phyloP scores from a whole-genome alignment of 2,329 filamentous ascomycete genomes.

The Epichloe uncinata region DNA sequence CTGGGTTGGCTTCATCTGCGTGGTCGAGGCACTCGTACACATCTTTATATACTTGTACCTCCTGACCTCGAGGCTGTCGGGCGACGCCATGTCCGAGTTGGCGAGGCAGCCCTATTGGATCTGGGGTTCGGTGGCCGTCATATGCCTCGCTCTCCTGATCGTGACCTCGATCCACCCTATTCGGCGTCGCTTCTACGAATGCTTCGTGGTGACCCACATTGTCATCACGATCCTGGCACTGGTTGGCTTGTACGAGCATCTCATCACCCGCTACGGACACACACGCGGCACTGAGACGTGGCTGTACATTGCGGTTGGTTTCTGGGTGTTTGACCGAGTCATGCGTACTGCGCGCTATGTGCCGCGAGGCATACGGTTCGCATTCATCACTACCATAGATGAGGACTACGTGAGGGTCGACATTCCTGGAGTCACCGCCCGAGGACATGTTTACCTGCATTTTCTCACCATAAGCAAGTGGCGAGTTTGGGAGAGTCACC shows the following conservation, averaged over 20 bases:
- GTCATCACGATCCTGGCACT: conserved; percentile 20
- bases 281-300: conserved; percentile 26
- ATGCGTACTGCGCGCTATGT: conserved; percentile 15
- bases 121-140: conserved; percentile 20
- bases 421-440: conserved; percentile 11
- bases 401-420: conserved; percentile 20
- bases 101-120: conserved; percentile 19
- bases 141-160: conserved; percentile 15
- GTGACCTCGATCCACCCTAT: conserved; percentile 15
- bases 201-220: conserved; percentile 22
- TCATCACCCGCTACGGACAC: conserved; percentile 20
- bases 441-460: conserved; percentile 21
- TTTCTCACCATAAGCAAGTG: conserved; percentile 17
- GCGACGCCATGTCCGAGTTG: not conserved
- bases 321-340: conserved; percentile 20
- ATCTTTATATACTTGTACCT: conserved; percentile 19
- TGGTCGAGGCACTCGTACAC: conserved; percentile 60
- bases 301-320: conserved; percentile 17
- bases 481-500: conserved; percentile 24
- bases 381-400: conserved; percentile 11
- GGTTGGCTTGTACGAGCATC: conserved; percentile 22
- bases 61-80: conserved; percentile 8
- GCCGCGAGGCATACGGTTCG: conserved; percentile 10
- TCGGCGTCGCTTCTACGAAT: conserved; percentile 18
- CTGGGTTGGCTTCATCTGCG: conserved; percentile 48